Base-by-base conservation (phyloP, 2,329 filamentous ascomycete species). In the Fusarium stilboides region DNA sequence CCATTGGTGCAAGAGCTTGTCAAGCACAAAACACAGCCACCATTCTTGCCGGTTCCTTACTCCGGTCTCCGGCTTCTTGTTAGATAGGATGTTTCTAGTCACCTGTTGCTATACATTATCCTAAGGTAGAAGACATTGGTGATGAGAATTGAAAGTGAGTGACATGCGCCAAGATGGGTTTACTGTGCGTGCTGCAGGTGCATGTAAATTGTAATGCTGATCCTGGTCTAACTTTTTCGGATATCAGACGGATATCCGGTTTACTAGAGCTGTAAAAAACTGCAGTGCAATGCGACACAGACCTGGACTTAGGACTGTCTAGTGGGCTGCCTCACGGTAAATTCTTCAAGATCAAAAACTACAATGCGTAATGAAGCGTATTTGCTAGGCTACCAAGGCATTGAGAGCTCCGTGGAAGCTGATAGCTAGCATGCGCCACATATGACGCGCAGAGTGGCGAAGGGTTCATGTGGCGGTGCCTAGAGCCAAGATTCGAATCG, bases 11-110 rank as follows among this genome's bases (percentile, higher is more conserved):
- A 62, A 59, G 53, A 55, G 49, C 57, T 31, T 61, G 37, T 37
- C 45, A 28, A 57, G 51, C 47, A 40, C 17, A 43, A 45, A 44
- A 51, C 67, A 69, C 66, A 69, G 67, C 67, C 67, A 62, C 66
- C 50, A 28, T 49, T 40, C n/a, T 53, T 36, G 34, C 43, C 43
- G 56, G 57, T 19, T 43, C 44, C 43, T 22, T 50, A 43, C 14
- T 50, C 43, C 52, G 52, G 22, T 49, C 52, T 55, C 42, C 22
- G 52, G 34, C 52, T 19, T 42, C 7, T 42, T 9, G 10, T n/a
- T 24, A 34, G 17, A n/a, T n/a, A n/a, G n/a, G n/a, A 1, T 19
- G 6, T 22, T 24, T 22, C 28, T 31, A 13, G 28, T 31, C 28
- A 31, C 28, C 28, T 31, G 10, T 31, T 31, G 13, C 28, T 13